Evolutionary conservation across 176 grass and related monocot species (phyloP).

Genomic region (Ananas comosus): DNA sequence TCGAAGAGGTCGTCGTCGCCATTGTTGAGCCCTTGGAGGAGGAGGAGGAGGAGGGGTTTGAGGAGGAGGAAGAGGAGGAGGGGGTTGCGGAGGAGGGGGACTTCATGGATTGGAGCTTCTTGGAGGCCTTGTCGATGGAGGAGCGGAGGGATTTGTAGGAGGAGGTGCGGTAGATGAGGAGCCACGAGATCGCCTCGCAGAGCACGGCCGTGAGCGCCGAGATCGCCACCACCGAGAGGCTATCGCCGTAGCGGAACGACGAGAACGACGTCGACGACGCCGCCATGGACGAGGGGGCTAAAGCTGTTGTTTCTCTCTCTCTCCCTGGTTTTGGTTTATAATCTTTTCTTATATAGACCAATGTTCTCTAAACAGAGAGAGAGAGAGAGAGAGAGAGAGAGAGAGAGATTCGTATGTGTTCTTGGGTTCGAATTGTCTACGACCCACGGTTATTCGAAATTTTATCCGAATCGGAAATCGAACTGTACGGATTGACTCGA

Average conservation of each 20-base stretch:
- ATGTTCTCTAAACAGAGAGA: no score
- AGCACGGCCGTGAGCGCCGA: constrained; percentile 66
- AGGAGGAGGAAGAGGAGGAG: not conserved
- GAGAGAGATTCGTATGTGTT: no score
- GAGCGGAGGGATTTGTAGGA: constrained; percentile 93
- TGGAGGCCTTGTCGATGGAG: constrained; percentile 82
- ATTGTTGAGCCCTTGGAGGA: not conserved
- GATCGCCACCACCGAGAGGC: constrained; percentile 65
- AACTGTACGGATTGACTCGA: no score
- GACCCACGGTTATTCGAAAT: no score
- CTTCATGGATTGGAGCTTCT: constrained; percentile 94
- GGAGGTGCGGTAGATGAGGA: constrained; percentile 96
- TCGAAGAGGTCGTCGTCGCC: constrained; percentile 14
- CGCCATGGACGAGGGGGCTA: constrained; percentile 14
- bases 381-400: no score
- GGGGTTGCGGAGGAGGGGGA: constrained; percentile 18
- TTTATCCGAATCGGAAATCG: no score
- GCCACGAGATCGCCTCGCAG: constrained; percentile 94
- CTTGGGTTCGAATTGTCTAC: no score
- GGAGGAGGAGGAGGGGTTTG: constrained; percentile 1
- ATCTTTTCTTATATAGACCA: no score
- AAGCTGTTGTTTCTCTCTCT: not conserved
- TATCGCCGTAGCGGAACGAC: constrained; percentile 63
- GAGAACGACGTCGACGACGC: constrained; percentile 46
- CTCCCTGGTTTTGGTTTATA: no score